Evolutionary conservation across 805 yeast genomes (phyloP).

Genomic region (Kazachstania martiniae): DNA sequence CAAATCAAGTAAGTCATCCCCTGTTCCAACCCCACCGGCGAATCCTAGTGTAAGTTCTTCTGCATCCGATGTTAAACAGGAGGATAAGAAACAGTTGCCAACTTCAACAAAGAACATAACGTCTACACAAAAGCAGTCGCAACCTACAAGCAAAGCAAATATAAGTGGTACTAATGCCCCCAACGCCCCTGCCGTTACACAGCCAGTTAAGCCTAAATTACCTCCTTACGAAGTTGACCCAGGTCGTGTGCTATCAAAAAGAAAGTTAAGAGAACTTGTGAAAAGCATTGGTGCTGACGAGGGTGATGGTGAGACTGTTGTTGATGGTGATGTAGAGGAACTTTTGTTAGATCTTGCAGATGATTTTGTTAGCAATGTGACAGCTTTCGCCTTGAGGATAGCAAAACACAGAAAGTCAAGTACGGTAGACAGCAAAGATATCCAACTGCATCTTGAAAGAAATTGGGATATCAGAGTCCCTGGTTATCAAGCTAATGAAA

Average conservation of each 20-base stretch:
- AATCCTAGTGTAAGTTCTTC: too few relatives aligned
- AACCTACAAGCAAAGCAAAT: conserved; percentile 69
- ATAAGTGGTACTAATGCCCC: conserved; percentile 75
- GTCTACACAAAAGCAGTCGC: conserved; percentile 18
- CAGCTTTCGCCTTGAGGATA: conserved; percentile 84
- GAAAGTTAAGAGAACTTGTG: conserved; percentile 82
- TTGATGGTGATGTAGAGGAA: conserved; percentile 96
- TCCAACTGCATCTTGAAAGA: conserved; percentile 82
- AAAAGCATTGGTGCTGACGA: conserved; percentile 73
- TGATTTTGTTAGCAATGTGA: conserved; percentile 84
- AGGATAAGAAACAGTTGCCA: too few relatives aligned
- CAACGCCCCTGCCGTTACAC: conserved; percentile 54
- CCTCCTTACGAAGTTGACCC: conserved; percentile 78
- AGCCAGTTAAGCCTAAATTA: conserved; percentile 64
- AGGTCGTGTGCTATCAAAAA: conserved; percentile 74
- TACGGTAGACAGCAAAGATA: conserved; percentile 74
- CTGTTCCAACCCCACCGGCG: conserved; percentile 9
- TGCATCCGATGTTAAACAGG: too few relatives aligned
- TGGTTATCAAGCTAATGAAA: conserved; percentile 86
- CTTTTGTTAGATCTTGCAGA: conserved; percentile 85
- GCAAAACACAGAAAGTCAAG: conserved; percentile 93
- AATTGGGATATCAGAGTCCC: conserved; percentile 95
- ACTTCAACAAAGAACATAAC: conserved; percentile 8
- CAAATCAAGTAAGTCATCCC: conserved; percentile 10
- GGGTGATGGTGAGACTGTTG: conserved; percentile 81